Conservation (phyloP, 73 alveolate genomes). For the Paramecium tetraurelia region DNA sequence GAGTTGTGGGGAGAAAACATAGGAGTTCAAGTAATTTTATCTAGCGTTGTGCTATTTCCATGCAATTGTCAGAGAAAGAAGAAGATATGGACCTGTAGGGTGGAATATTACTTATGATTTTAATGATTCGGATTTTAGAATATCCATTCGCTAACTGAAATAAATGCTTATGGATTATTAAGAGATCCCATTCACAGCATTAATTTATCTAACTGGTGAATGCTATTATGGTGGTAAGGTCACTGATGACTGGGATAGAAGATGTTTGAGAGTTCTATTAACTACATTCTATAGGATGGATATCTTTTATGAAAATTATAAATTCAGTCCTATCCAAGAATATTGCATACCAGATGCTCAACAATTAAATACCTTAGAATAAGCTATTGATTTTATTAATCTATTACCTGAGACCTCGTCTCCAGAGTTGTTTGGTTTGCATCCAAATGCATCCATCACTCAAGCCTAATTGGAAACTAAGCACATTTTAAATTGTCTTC, state of each 20-base stretch:
- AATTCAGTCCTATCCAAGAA: conserved; percentile 73
- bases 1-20: conserved; percentile 73
- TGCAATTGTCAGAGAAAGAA: conserved; percentile 93
- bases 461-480: conserved; percentile 88
- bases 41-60: conserved; percentile 87
- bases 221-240: conserved; percentile 99
- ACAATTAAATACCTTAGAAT: conserved; percentile 76
- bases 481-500: conserved; percentile 73
- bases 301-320: conserved; percentile 76
- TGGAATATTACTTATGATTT: conserved; percentile 93
- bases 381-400: conserved; percentile 80
- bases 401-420: conserved; percentile 86
- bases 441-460: conserved; percentile 91
- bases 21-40: conserved; percentile 70
- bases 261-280: conserved; percentile 85
- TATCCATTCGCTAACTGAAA: conserved; percentile 86
- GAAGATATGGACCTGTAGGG: conserved; percentile 98
- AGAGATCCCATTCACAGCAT: conserved; percentile 91
- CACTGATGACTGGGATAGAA: conserved; percentile 98
- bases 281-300: conserved; percentile 80
- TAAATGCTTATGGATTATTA: conserved; percentile 84
- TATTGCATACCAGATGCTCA: conserved; percentile 85
- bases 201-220: conserved; percentile 90
- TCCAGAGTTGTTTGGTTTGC: conserved; percentile 93
- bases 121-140: conserved; percentile 89